phyloP scores from a whole-genome alignment of 768 basidiomycete genomes.

The Russula olivacea region DNA sequence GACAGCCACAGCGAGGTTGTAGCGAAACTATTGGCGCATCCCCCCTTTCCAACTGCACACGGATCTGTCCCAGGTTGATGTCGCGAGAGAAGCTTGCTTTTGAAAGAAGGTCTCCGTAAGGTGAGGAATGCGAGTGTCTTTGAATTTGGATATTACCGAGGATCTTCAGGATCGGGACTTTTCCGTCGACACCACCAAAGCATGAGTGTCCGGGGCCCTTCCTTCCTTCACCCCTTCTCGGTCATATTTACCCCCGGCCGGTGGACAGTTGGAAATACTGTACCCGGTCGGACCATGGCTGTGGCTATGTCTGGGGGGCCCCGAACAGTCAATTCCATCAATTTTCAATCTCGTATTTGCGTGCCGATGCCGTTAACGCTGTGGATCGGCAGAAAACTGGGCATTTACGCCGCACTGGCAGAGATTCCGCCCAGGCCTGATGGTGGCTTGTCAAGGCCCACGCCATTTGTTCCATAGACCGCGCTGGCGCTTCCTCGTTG shows the following conservation, averaged over 20 bases:
- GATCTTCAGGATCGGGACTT: conserved; percentile 9
- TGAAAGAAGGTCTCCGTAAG: neutral
- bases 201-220: conserved; percentile 19
- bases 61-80: neutral
- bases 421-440: neutral
- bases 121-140: neutral
- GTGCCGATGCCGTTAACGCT: conserved; percentile 1
- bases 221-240: neutral
- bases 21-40: neutral
- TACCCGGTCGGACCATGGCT: neutral
- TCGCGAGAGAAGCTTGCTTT: neutral
- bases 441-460: neutral
- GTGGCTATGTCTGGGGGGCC: conserved; percentile 11
- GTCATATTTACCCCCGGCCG: conserved; percentile 9
- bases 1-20: neutral
- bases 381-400: neutral
- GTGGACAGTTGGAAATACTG: neutral
- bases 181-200: neutral
- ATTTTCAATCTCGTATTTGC: neutral
- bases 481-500: conserved; percentile 7
- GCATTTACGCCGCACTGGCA: neutral
- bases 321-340: conserved; percentile 5
- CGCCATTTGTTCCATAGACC: neutral
- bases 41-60: neutral
- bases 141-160: conserved; percentile 12